phyloP scores from a whole-genome alignment of 2,329 filamentous ascomycete species.

The Venturia aucupariae region DNA sequence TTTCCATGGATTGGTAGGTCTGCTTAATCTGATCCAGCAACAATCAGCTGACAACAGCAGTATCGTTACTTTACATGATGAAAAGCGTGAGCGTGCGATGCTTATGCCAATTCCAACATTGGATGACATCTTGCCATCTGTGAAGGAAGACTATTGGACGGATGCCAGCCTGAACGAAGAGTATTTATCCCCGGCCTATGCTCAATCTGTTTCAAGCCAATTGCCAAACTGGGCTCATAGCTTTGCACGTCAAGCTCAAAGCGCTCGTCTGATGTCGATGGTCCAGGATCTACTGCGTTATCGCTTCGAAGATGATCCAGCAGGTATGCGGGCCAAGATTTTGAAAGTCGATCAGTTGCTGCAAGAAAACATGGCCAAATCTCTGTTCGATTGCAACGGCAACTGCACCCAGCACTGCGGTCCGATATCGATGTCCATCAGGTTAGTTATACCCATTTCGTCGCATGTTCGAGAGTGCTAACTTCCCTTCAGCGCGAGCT shows the following conservation, averaged over 20 bases:
- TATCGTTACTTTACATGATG: constrained; percentile 11
- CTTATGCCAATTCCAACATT: constrained; percentile 7
- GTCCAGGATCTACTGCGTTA: not conserved
- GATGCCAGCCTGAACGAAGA: not conserved
- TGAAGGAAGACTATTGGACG: constrained; percentile 1
- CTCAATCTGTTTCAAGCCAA: not conserved
- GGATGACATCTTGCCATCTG: constrained; percentile 12
- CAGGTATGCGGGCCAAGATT: not conserved
- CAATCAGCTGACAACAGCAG: not conserved
- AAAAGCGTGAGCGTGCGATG: constrained; percentile 9
- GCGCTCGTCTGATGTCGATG: not conserved
- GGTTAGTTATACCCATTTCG: not conserved
- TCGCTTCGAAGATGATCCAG: constrained; percentile 6
- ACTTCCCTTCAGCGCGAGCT: not conserved
- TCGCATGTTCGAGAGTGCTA: not conserved
- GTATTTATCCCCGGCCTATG: not conserved
- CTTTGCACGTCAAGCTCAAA: constrained; percentile 13
- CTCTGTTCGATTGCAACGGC: constrained; percentile 11
- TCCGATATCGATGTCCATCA: constrained; percentile 10
- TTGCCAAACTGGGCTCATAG: constrained; percentile 7
- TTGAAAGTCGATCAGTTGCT: constrained; percentile 6
- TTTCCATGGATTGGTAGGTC: constrained; percentile 11
- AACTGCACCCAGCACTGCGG: constrained; percentile 12
- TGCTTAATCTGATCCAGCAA: too few species aligned
- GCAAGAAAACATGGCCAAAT: constrained; percentile 1